Evolutionary conservation across 83 land plant species (phyloP).

Genomic region (Diphasiastrum complanatum): DNA sequence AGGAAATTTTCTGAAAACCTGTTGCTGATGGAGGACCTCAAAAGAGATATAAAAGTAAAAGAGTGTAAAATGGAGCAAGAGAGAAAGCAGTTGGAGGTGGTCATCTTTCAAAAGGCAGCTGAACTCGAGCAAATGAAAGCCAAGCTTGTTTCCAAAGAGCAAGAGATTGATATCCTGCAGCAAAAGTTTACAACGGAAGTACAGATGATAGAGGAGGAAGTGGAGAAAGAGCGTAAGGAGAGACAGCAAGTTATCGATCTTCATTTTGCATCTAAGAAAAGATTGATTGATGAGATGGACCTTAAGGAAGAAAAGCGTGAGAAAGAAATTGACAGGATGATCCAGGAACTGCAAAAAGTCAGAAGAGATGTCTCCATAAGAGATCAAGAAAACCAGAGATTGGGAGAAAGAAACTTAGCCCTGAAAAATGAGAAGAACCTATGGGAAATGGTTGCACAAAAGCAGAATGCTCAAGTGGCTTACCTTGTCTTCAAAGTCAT

Average conservation of each 20-base stretch:
- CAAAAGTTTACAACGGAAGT: slow-evolving; percentile 29
- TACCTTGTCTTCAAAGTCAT: not conserved
- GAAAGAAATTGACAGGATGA: slow-evolving; percentile 21
- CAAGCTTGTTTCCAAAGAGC: slow-evolving; percentile 23
- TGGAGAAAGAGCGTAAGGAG: slow-evolving; percentile 32
- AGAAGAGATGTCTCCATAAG: slow-evolving; percentile 19
- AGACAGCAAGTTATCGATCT: slow-evolving; percentile 28
- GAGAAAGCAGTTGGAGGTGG: slow-evolving; percentile 24
- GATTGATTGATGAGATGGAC: slow-evolving; percentile 6
- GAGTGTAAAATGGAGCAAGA: slow-evolving; percentile 23
- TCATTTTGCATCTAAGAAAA: slow-evolving; percentile 25
- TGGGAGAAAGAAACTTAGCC: not conserved
- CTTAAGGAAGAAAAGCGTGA: slow-evolving; percentile 17
- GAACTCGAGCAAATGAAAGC: slow-evolving; percentile 23
- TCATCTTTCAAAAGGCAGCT: slow-evolving; percentile 12
- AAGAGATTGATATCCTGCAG: slow-evolving; percentile 15
- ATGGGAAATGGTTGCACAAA: not conserved
- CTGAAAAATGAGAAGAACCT: slow-evolving; percentile 8
- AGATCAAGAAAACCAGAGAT: slow-evolving; percentile 7
- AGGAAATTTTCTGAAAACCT: slow-evolving; percentile 15
- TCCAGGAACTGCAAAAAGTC: slow-evolving; percentile 20
- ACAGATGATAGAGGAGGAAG: slow-evolving; percentile 20
- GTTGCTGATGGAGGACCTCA: slow-evolving; percentile 23
- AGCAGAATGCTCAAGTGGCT: not conserved
- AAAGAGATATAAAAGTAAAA: slow-evolving; percentile 13